Evolutionary conservation across 139 green algal genomes (phyloP), one percentile per base, ranked within the genome.

Genomic region (Closterium sp.): DNA sequence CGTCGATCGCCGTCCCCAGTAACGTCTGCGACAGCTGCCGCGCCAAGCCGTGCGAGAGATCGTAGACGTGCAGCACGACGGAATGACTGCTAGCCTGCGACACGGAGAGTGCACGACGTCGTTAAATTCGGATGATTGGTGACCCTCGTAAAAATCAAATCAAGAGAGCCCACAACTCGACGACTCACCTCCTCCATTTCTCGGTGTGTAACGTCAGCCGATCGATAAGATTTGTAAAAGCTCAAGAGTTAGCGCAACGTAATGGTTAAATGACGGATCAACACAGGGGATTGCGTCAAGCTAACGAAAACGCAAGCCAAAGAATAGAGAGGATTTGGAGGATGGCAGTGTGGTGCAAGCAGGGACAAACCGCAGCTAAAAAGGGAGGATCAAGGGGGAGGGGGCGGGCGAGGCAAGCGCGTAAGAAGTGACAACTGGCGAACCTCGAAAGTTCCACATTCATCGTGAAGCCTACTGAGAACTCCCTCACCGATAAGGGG

Each of bases 61-160:
- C 97, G 86, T 98, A 98, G 0, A 98, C 94, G 29, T 97, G 95
- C 1, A 98, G 93, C 62, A 97, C 93, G 0, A 98, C 97, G 88
- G 42, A 31, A 90, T 90, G 42, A 29, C 88, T 84, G n/a, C 29
- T 73, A 6, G 17, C 86, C 86, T 89, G 86, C 86, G 62, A 79
- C 62, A 79, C 10, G 62, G 62, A 79, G 62, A 79, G 27, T 4
- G 62, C 9, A 79, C 62, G 62, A 27, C 62, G 62, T 79, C 13
- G 62, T 24, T 22, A 79, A 79, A 24, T 79, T 24, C 7, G 62
- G 2, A 79, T 27, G 19, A 79, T 22, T 79, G 62, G 17, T 27
- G 17, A 19, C 62, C 10, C 19, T 79, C 62, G 13, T 24, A 24
- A 79, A 79, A 27, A 27, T 27, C 62, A 79, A 79, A 13, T 79